A percentile compares a stretch with the other conserved stretches of the same genome.
Evolutionary conservation across 176 grass and related monocot genomes (phyloP).

Genomic region (Carex kokanica): DNA sequence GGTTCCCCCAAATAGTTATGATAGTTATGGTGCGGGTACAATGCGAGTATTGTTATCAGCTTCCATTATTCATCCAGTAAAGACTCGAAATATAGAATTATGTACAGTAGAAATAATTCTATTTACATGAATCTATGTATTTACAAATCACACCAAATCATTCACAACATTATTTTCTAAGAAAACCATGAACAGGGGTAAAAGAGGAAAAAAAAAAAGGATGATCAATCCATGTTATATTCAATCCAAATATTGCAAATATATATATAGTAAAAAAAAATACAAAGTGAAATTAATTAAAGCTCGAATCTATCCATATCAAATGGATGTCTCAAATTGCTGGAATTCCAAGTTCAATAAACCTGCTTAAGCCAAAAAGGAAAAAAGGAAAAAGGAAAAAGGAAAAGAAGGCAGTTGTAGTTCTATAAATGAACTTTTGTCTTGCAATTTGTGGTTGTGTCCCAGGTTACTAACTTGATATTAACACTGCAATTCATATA

Average conservation of each 20-base stretch:
- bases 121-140: background rate
- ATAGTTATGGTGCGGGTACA: too few relatives aligned
- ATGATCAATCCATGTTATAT: background rate
- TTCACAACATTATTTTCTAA: background rate
- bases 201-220: background rate
- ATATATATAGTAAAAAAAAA: background rate
- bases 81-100: background rate
- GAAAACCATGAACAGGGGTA: background rate
- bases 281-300: background rate
- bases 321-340: background rate
- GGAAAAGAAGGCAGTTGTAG: background rate
- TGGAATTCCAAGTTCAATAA: background rate
- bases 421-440: conserved; percentile 24
- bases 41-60: too few relatives aligned
- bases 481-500: conserved; percentile 10
- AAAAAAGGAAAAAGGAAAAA: background rate
- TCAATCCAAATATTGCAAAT: background rate
- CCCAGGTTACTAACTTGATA: background rate
- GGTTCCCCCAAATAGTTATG: too few relatives aligned
- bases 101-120: background rate
- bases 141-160: background rate
- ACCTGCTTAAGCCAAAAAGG: background rate
- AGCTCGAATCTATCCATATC: background rate
- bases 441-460: background rate
- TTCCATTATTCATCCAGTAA: too few relatives aligned